Percentiles rank a stretch among this genome's conserved stretches.
phyloP scores from a whole-genome alignment of 1,139 yeast species.

The Sugiyamaella japonica region DNA sequence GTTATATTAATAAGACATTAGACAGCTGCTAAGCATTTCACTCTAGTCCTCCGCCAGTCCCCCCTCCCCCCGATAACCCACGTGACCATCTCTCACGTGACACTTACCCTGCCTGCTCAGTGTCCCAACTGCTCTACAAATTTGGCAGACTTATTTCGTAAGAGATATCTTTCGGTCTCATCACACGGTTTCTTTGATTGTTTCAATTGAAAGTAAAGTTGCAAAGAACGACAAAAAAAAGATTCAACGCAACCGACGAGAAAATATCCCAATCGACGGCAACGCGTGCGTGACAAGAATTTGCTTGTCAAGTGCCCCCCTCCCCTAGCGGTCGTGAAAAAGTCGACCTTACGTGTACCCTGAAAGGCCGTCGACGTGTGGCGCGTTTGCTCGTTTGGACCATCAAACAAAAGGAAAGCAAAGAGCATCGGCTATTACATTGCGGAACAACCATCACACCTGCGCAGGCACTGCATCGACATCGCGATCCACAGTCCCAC shows the following conservation, averaged over 20 bases:
- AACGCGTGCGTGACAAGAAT: conserved; percentile 1
- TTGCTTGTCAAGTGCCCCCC: neutral
- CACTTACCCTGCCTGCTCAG: neutral
- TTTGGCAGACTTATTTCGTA: neutral
- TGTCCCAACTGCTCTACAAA: neutral
- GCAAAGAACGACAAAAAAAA: neutral
- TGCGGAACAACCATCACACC: neutral
- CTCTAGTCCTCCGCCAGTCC: too few relatives aligned
- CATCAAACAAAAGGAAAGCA: neutral
- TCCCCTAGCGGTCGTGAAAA: neutral
- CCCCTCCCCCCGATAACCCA: neutral
- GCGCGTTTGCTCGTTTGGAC: neutral
- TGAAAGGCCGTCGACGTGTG: neutral
- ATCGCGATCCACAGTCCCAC: conserved; percentile 1
- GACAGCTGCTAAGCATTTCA: too few relatives aligned
- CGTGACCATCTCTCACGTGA: neutral
- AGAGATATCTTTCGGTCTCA: neutral
- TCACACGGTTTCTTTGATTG: neutral
- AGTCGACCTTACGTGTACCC: too few relatives aligned
- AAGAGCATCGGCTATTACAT: neutral
- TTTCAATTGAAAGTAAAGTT: neutral
- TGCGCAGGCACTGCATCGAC: neutral
- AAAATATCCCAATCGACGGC: neutral
- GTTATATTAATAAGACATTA: too few relatives aligned
- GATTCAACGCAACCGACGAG: neutral